Evolutionary conservation across 1,284 basidiomycete species (phyloP), one percentile per base, ranked within the genome.

Genomic region (Vanrija sp.): DNA sequence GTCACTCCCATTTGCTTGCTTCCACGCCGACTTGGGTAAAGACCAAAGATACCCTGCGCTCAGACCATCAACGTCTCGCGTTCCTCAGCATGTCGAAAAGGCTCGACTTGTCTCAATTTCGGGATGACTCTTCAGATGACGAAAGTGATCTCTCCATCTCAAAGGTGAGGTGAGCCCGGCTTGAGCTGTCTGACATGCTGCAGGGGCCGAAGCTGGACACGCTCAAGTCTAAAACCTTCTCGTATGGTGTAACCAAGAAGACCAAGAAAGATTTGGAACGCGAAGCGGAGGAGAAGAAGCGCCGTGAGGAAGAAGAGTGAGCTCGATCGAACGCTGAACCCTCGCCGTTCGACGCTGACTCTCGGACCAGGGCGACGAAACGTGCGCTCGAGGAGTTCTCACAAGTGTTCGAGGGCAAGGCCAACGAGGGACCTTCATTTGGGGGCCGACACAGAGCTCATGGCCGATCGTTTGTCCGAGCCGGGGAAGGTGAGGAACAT

Each of bases 201-300:
- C 49, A 18, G 36, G 53, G 54, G 12, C 54, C 73, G 23, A 64
- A 68, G 31, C 60, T 77, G 14, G 69, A 68, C 41, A 62, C 65
- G n/a, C 59, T 73, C 37, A 77, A 76, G 50, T 67, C 66, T 45
- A 67, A 72, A 50, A 75, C 70, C 1, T 77, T 76, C 63, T 64
- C 70, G 3, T 65, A 72, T 51, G 78, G 76, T 0, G 73, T 71
- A 16, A 72, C 71, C 15, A 76, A 75, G 47, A 79, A 79, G 66
- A 75, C 75, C 2, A 78, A 95, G 74, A 91, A 88, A 68, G 92
- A 96, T 68, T 83, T 86, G 63, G 92, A 96, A 69, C 85, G 84
- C 46, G 91, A 89, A 44, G 88, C 89, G 53, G 88, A 86, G 31
- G 93, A 92, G 77, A 85, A 85, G 68, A 84, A 81, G 62, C 85